These are phyloP conservation scores for Polychaeton citri DNA, from an alignment of 2,329 filamentous ascomycete species.

Conservation along the genomic window DNA sequence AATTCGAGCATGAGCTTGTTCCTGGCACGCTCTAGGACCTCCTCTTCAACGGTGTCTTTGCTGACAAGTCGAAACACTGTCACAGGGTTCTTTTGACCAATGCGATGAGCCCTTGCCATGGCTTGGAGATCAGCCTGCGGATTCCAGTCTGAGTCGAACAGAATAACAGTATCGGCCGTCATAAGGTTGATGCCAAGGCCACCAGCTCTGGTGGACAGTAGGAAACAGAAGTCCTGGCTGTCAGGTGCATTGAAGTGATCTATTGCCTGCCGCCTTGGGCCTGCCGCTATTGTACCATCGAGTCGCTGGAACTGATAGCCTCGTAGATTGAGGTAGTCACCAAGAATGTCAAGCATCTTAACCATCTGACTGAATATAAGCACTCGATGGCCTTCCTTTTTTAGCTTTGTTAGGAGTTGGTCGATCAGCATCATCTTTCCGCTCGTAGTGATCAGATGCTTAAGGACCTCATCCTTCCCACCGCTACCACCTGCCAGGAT, in stretches of 20 bases:
- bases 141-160: slow-evolving; percentile 99
- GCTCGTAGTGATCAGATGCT: slow-evolving; percentile 87
- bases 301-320: slow-evolving; percentile 93
- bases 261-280: slow-evolving; percentile 80
- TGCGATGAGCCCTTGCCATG: slow-evolving; percentile 96
- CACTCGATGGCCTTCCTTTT: slow-evolving; percentile 85
- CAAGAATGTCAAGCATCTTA: slow-evolving; percentile 91
- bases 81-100: slow-evolving; percentile 90
- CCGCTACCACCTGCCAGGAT: slow-evolving; percentile 57
- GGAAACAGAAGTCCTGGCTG: slow-evolving; percentile 91
- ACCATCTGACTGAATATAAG: slow-evolving; percentile 99
- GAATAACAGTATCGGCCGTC: slow-evolving; percentile 94
- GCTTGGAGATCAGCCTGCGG: slow-evolving; percentile 95
- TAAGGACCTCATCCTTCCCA: slow-evolving; percentile 78
- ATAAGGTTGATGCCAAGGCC: slow-evolving; percentile 98
- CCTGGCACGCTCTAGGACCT: slow-evolving; percentile 86
- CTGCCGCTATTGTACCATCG: slow-evolving; percentile 86
- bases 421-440: slow-evolving; percentile 99
- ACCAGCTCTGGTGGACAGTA: slow-evolving; percentile 88
- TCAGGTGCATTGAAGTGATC: slow-evolving; percentile 97
- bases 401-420: slow-evolving; percentile 85
- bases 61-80: slow-evolving; percentile 94
- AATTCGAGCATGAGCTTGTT: slow-evolving; percentile 98
- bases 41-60: slow-evolving; percentile 96
- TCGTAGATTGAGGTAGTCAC: slow-evolving; percentile 82